Conservation (phyloP, 2,329 filamentous ascomycete genomes). For the Capronia epimyces region DNA sequence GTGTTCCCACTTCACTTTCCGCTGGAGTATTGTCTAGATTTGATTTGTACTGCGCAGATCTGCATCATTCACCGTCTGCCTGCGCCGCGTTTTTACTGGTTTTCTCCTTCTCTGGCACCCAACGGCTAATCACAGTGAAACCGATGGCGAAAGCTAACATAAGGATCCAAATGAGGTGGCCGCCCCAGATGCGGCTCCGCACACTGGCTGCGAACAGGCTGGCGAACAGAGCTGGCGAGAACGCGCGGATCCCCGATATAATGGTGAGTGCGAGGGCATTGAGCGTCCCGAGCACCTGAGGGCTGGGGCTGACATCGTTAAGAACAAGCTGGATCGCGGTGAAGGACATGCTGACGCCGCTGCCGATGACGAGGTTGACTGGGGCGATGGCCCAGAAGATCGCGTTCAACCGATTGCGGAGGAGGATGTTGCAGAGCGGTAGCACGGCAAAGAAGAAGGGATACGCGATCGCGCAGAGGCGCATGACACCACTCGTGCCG, state of each 20-base stretch:
- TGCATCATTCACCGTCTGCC: conserved; percentile 1
- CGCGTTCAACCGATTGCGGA: conserved; percentile 43
- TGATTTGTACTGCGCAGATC: background rate
- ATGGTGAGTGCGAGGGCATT: conserved; percentile 64
- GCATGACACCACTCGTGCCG: conserved; percentile 62
- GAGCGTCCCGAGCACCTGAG: conserved; percentile 61
- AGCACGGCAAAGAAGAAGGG: conserved; percentile 57
- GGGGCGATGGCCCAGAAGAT: conserved; percentile 56
- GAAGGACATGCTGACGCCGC: conserved; percentile 63
- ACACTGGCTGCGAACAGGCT: conserved; percentile 65
- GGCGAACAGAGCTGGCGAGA: conserved; percentile 61
- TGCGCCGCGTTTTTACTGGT: background rate
- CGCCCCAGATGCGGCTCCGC: conserved; percentile 55
- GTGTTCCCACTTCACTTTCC: no score
- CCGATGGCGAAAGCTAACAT: conserved; percentile 40
- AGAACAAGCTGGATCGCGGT: conserved; percentile 65
- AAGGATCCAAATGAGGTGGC: conserved; percentile 63
- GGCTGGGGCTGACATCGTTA: conserved; percentile 66
- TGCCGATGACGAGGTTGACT: conserved; percentile 49
- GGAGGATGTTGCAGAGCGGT: conserved; percentile 54
- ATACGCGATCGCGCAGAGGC: conserved; percentile 53
- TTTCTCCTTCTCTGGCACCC: conserved; percentile 14
- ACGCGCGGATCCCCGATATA: conserved; percentile 56
- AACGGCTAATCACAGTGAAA: conserved; percentile 31
- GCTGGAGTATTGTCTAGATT: background rate